Percentiles rank a stretch among this genome's conserved stretches.
These are phyloP conservation scores for Coniochaeta hoffmannii DNA, from an alignment of 2,329 filamentous ascomycete genomes.

Conservation along the genomic window DNA sequence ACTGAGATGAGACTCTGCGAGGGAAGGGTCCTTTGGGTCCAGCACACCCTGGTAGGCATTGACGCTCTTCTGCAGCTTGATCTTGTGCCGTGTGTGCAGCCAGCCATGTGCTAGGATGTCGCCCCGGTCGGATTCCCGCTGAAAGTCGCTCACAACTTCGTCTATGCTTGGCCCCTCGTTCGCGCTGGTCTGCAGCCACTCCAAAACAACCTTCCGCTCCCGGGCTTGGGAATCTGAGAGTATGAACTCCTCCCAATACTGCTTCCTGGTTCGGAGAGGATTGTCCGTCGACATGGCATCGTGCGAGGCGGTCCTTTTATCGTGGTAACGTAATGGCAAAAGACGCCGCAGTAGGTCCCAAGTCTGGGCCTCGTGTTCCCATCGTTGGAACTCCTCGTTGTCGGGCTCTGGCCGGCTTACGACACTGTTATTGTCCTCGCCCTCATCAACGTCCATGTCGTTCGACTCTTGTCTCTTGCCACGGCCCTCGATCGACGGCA, in stretches of 20 bases:
- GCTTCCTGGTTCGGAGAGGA: slow-evolving; percentile 19
- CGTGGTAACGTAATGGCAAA: slow-evolving; percentile 60
- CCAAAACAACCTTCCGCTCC: slow-evolving; percentile 72
- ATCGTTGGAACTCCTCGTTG: slow-evolving; percentile 45
- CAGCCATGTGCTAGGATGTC: slow-evolving; percentile 83
- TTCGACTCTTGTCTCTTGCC: slow-evolving; percentile 34
- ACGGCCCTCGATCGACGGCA: slow-evolving; percentile 27
- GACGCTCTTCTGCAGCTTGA: slow-evolving; percentile 84
- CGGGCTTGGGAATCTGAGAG: slow-evolving; percentile 63
- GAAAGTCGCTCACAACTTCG: slow-evolving; percentile 66
- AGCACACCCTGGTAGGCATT: slow-evolving; percentile 59
- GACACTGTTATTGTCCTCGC: slow-evolving; percentile 24
- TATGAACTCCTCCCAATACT: slow-evolving; percentile 65
- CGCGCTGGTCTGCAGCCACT: slow-evolving; percentile 79
- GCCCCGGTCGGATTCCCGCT: slow-evolving; percentile 67
- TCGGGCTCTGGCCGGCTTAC: slow-evolving; percentile 18
- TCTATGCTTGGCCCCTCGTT: slow-evolving; percentile 65
- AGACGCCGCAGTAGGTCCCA: slow-evolving; percentile 80
- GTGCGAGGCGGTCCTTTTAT: slow-evolving; percentile 12
- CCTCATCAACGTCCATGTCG: slow-evolving; percentile 50
- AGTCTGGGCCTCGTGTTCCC: slow-evolving; percentile 79
- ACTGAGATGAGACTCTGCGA: slow-evolving; percentile 48
- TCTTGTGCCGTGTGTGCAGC: slow-evolving; percentile 82
- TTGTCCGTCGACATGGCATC: slow-evolving; percentile 7
- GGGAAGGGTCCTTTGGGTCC: slow-evolving; percentile 52